phyloP scores from a whole-genome alignment of 306 rosid genomes.

The Biancaea sappan region DNA sequence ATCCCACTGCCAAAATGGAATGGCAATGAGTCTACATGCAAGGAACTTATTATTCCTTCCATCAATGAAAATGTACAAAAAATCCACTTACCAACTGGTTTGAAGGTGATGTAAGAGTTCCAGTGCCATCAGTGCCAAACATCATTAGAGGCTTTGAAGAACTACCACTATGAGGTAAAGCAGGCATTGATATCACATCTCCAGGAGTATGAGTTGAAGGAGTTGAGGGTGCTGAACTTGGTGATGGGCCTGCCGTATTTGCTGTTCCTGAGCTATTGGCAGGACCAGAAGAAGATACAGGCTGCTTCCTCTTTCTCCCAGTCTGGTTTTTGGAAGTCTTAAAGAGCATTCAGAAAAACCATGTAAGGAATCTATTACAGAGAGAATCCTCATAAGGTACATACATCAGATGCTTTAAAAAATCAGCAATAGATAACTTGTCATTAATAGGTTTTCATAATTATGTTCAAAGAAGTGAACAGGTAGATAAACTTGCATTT shows the following conservation, averaged over 20 bases:
- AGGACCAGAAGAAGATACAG: slow-evolving; percentile 97
- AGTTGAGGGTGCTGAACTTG: slow-evolving; percentile 98
- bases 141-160: slow-evolving; percentile 90
- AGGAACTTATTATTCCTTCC: slow-evolving; percentile 64
- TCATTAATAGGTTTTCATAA: not conserved
- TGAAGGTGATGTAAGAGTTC: slow-evolving; percentile 89
- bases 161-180: slow-evolving; percentile 80
- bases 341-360: slow-evolving; percentile 42
- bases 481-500: slow-evolving; percentile 5
- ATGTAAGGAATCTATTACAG: slow-evolving; percentile 44
- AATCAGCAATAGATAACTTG: slow-evolving; percentile 16
- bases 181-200: slow-evolving; percentile 95
- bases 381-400: not conserved
- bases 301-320: slow-evolving; percentile 97
- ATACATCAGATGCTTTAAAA: not conserved
- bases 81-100: slow-evolving; percentile 86
- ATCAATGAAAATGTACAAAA: slow-evolving; percentile 28
- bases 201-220: slow-evolving; percentile 99
- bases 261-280: slow-evolving; percentile 99
- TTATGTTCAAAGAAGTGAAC: not conserved
- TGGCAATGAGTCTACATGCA: slow-evolving; percentile 76
- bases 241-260: slow-evolving; percentile 95
- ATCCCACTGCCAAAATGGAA: slow-evolving; percentile 99
- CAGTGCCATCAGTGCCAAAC: slow-evolving; percentile 80
- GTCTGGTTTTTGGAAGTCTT: slow-evolving; percentile 95